A percentile compares a stretch with the other conserved stretches of the same genome.
Evolutionary conservation across 2,329 filamentous ascomycete genomes (phyloP).

Genomic region (Scedosporium dehoogii): DNA sequence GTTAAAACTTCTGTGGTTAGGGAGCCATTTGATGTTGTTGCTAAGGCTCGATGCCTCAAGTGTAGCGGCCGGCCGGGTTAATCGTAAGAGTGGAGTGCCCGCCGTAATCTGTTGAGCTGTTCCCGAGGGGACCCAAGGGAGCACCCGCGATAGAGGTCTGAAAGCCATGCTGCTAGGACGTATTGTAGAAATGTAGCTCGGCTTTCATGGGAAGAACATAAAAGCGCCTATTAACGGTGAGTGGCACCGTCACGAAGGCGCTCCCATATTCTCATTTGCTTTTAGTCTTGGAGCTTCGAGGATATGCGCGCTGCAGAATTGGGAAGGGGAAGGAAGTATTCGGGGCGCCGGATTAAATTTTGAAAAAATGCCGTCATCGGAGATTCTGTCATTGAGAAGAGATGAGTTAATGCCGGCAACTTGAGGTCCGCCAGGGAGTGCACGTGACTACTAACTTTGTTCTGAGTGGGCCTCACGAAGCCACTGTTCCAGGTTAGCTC

Average conservation of each 20-base stretch:
- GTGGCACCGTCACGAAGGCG: constrained; percentile 4
- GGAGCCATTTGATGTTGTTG: not conserved
- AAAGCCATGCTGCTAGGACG: constrained; percentile 32
- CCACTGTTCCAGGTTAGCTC: too few species aligned
- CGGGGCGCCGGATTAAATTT: constrained; percentile 1
- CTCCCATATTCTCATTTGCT: constrained; percentile 1
- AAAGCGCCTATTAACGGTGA: constrained; percentile 1
- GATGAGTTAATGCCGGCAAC: not conserved
- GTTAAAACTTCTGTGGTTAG: not conserved
- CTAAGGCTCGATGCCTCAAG: not conserved
- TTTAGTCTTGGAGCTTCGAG: not conserved
- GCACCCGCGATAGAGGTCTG: constrained; percentile 37
- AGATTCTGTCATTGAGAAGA: not conserved
- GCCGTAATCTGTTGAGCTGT: constrained; percentile 15
- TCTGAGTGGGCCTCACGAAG: too few species aligned
- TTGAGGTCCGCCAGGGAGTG: too few species aligned
- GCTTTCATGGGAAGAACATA: not conserved
- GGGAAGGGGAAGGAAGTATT: not conserved
- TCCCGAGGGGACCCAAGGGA: constrained; percentile 36
- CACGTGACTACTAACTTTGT: too few species aligned
- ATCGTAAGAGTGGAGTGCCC: not conserved
- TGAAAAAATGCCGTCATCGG: constrained; percentile 1
- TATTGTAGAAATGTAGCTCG: not conserved
- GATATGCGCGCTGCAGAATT: not conserved
- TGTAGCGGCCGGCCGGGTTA: not conserved